Evolutionary conservation across 768 basidiomycete genomes (phyloP), one percentile per base, ranked within the genome.

Genomic region (Suillus alpinus): DNA sequence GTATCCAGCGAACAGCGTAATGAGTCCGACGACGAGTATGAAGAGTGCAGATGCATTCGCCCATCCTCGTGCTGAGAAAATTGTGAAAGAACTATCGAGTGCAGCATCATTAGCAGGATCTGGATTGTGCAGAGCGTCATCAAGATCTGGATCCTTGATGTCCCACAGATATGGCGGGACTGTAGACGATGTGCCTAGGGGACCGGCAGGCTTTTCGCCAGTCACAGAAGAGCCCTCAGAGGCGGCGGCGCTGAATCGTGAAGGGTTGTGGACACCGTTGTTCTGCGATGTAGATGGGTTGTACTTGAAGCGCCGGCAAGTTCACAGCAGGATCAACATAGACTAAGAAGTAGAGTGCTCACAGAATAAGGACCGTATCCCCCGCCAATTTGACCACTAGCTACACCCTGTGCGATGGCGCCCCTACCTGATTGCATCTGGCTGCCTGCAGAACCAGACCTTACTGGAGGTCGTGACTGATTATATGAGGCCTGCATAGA

Each of bases 311-410:
- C 4, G 55, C 34, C 52, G 31, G 20, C 14, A 34, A 44, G 58
- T 50, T 66, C 18, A 55, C 44, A 57, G 23, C 37, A 58, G 40
- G 47, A 31, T 59, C 23, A 55, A 55, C 58, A 37, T 41, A 55
- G 16, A 32, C 47, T 56, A n/a, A 12, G 1, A 57, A 40, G 57
- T 14, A 43, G 32, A 55, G 47, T 13, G 78, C 87, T 60, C 66
- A 93, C 92, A n/a, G 91, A 87, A 76, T 94, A 94, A 29, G 92
- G 92, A 12, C 92, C 92, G 78, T 93, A 94, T 18, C 85, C 86
- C 29, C 84, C 83, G 4, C 92, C 92, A 68, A 94, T 90, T 37
- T 79, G 78, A 8, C 92, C 92, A 34, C 81, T 88, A 0, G 90
- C 91, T n/a, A 94, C 91, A 50, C 90, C 88, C 63, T 85, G 87